Conservation (phyloP, 768 basidiomycete species). For the Termitomyces sp. region DNA sequence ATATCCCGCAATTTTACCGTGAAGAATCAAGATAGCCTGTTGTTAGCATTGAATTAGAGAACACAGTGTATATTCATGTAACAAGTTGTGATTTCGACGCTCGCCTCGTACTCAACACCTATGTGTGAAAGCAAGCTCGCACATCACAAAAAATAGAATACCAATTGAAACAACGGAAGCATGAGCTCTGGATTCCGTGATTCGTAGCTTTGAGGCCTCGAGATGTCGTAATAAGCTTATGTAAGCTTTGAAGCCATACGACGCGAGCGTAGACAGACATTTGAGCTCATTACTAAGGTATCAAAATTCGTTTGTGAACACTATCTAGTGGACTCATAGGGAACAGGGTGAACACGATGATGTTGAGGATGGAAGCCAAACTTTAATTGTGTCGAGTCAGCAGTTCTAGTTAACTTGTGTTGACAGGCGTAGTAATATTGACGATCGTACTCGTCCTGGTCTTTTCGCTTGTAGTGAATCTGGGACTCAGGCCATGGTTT, state of each 20-base stretch:
- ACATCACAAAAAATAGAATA: too few species aligned
- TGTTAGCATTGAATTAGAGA: too few species aligned
- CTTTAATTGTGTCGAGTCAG: constrained; percentile 27
- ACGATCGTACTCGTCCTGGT: constrained; percentile 23
- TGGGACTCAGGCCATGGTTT: not conserved
- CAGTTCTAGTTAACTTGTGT: constrained; percentile 26
- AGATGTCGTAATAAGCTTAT: too few species aligned
- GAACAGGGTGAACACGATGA: constrained; percentile 25
- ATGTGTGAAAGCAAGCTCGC: too few species aligned
- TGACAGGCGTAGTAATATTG: constrained; percentile 21
- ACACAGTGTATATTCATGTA: too few species aligned
- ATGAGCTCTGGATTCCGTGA: too few species aligned
- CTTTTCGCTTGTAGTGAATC: constrained; percentile 23
- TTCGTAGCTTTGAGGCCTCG: too few species aligned
- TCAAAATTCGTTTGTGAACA: not conserved
- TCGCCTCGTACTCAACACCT: too few species aligned
- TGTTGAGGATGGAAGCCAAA: constrained; percentile 19
- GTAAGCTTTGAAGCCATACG: constrained; percentile 22
- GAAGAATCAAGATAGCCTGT: too few species aligned
- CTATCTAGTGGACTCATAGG: not conserved
- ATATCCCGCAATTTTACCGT: too few species aligned
- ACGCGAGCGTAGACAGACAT: constrained; percentile 24
- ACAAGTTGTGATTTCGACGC: too few species aligned
- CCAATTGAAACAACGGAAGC: too few species aligned
- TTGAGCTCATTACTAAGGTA: constrained; percentile 28